Conservation (phyloP, 2,329 filamentous ascomycete species). For the Arthrobotrys musiformis region DNA sequence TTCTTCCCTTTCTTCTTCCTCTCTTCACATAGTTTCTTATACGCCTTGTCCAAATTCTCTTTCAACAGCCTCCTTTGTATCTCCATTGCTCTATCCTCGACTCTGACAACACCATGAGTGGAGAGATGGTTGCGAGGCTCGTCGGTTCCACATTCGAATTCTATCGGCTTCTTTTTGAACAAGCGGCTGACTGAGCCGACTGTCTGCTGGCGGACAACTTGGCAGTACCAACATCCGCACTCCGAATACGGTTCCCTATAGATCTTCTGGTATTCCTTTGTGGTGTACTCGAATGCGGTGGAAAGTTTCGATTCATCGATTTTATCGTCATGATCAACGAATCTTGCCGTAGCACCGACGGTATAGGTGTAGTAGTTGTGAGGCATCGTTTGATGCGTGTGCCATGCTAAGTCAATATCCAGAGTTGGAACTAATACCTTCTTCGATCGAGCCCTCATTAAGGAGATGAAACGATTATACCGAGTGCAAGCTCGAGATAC, state of each 20-base stretch:
- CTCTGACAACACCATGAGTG: slow-evolving; percentile 41
- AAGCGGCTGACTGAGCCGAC: slow-evolving; percentile 13
- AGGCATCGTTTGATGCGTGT: slow-evolving; percentile 80
- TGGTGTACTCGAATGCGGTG: slow-evolving; percentile 77
- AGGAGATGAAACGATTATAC: slow-evolving; percentile 70
- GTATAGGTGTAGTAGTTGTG: slow-evolving; percentile 72
- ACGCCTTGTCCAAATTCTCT: slow-evolving; percentile 30
- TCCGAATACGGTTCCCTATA: slow-evolving; percentile 77
- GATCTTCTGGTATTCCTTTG: slow-evolving; percentile 73
- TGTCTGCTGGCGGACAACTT: slow-evolving; percentile 63
- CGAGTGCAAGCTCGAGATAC: slow-evolving; percentile 62
- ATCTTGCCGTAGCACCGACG: slow-evolving; percentile 65
- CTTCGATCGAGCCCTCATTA: slow-evolving; percentile 67
- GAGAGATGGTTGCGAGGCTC: slow-evolving; percentile 43
- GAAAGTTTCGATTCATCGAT: slow-evolving; percentile 75
- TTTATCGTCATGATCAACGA: slow-evolving; percentile 87
- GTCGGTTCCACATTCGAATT: slow-evolving; percentile 40
- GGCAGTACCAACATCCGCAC: slow-evolving; percentile 87
- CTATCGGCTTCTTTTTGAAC: slow-evolving; percentile 33
- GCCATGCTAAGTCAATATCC: slow-evolving; percentile 80
- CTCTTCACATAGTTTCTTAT: slow-evolving; percentile 42
- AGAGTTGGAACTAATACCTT: slow-evolving; percentile 75
- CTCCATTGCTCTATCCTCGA: slow-evolving; percentile 31
- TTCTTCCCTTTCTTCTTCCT: slow-evolving; percentile 52
- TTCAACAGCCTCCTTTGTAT: slow-evolving; percentile 31